Conservation (phyloP, 257 asterid genomes). For the Echium plantagineum region DNA sequence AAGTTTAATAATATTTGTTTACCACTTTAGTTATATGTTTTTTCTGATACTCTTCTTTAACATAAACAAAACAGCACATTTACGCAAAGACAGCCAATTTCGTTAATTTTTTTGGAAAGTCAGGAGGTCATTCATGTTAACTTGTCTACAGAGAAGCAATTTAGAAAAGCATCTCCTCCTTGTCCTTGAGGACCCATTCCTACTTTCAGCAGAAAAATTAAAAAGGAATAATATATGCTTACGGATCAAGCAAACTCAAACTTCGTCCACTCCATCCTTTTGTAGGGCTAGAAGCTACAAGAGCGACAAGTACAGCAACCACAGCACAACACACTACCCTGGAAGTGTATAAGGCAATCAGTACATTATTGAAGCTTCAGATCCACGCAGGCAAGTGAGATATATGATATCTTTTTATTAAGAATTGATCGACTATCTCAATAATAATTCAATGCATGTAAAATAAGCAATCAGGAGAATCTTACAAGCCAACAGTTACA, state of each 20-base stretch:
- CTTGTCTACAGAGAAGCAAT: background rate
- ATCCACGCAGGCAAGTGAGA: background rate
- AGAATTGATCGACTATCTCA: background rate
- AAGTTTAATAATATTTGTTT: too few relatives aligned
- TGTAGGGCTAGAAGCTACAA: conserved; percentile 99
- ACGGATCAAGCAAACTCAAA: conserved; percentile 98
- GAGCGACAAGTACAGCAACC: conserved; percentile 66
- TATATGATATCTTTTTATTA: background rate
- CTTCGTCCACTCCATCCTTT: conserved; percentile 99
- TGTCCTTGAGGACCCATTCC: background rate
- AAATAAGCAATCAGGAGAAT: conserved; percentile 7
- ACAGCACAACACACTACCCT: conserved; percentile 71
- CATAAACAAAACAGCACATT: too few relatives aligned
- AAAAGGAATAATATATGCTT: conserved; percentile 17
- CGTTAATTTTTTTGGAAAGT: too few relatives aligned
- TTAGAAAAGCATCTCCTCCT: background rate
- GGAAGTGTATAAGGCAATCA: conserved; percentile 13
- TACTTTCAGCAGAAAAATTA: background rate
- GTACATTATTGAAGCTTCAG: background rate
- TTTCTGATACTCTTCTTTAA: too few relatives aligned
- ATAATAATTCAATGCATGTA: background rate
- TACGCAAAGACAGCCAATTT: too few relatives aligned
- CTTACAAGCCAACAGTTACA: conserved; percentile 84
- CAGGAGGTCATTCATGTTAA: too few relatives aligned
- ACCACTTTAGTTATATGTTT: too few relatives aligned